Conservation (phyloP, 768 basidiomycete genomes). For the Panaeolus cyanescens region DNA sequence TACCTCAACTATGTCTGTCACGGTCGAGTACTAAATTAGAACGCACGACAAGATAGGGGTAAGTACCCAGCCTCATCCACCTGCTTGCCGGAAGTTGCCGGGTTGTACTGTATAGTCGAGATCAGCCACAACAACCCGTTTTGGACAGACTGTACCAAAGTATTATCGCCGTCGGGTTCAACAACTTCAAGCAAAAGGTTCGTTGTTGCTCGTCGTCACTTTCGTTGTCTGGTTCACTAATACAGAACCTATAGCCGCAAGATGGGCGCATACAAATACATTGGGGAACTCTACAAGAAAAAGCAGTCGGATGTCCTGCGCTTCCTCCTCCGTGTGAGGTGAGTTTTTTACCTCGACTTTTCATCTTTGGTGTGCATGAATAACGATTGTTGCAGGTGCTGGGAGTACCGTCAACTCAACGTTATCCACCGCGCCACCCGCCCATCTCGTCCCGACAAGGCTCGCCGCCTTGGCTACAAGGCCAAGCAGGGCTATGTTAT, state of each 20-base stretch:
- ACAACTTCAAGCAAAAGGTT: slow-evolving; percentile 44
- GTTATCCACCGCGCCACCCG: slow-evolving; percentile 98
- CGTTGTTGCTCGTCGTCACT: slow-evolving; percentile 20
- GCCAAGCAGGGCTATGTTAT: slow-evolving; percentile 99
- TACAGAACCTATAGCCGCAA: slow-evolving; percentile 41
- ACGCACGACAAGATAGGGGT: neutral
- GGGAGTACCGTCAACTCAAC: slow-evolving; percentile 98
- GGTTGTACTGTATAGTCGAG: slow-evolving; percentile 37
- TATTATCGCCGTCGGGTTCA: slow-evolving; percentile 31
- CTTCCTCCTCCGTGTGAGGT: slow-evolving; percentile 97
- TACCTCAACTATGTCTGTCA: neutral
- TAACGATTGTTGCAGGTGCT: slow-evolving; percentile 60
- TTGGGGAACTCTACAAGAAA: slow-evolving; percentile 97
- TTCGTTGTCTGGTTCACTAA: slow-evolving; percentile 16
- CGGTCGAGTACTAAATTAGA: neutral
- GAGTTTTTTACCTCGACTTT: slow-evolving; percentile 26
- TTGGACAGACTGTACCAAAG: slow-evolving; percentile 14
- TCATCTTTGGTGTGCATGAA: neutral
- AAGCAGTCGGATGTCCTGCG: slow-evolving; percentile 97
- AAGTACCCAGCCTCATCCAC: too few species aligned
- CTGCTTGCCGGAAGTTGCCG: slow-evolving; percentile 31
- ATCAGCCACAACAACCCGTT: slow-evolving; percentile 30
- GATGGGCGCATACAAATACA: slow-evolving; percentile 96
- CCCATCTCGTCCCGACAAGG: slow-evolving; percentile 98
- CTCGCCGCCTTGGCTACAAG: slow-evolving; percentile 98